These are phyloP conservation scores for Thielaviopsis cerberus DNA, from an alignment of 2,329 filamentous ascomycete species.

Conservation along the genomic window DNA sequence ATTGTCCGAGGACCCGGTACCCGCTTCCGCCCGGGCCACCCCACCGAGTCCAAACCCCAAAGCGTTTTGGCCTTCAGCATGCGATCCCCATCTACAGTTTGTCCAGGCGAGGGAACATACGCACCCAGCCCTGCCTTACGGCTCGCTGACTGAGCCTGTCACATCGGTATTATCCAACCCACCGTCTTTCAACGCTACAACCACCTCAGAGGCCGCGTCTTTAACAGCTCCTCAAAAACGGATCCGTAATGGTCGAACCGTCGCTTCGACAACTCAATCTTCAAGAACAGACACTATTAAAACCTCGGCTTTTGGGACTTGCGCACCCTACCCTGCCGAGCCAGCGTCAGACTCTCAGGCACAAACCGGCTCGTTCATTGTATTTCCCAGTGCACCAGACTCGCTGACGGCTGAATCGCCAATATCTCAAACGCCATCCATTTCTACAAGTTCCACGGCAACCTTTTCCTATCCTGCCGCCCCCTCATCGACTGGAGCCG, in stretches of 20 bases:
- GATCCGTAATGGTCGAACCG: background rate
- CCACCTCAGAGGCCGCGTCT: background rate
- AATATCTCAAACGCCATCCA: background rate
- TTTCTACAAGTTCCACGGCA: background rate
- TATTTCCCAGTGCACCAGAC: background rate
- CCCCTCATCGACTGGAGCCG: background rate
- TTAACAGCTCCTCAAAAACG: slow-evolving; percentile 2
- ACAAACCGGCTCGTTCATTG: background rate
- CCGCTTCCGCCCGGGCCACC: background rate
- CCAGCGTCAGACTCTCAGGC: background rate
- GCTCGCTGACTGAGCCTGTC: background rate
- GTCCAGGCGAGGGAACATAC: background rate
- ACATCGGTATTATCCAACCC: background rate
- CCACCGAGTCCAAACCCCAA: background rate
- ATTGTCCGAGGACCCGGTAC: background rate
- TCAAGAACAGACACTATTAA: background rate
- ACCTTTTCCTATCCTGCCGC: background rate
- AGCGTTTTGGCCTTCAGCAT: too few species aligned
- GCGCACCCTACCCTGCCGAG: too few species aligned
- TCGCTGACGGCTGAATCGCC: background rate
- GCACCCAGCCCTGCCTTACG: background rate
- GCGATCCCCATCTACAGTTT: background rate
- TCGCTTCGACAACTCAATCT: background rate
- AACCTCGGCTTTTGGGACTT: too few species aligned
- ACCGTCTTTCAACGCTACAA: background rate